Base-by-base conservation (phyloP, 306 rosid genomes). In the Cyclanthera cordifolia region DNA sequence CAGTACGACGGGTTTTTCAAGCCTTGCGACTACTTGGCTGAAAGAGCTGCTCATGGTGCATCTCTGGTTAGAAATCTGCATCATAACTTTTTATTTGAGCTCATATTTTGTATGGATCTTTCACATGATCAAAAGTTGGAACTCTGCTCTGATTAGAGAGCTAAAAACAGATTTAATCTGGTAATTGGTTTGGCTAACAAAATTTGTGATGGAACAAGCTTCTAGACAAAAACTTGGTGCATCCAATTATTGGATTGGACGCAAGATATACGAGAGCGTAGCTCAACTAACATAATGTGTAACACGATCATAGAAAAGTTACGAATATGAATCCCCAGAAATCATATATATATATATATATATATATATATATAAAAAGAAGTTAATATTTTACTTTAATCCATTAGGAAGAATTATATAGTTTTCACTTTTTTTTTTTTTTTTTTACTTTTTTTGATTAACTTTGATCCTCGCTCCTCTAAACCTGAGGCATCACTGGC, bases 21-120 rank as follows among this genome's bases (percentile, higher is more conserved):
- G 90, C 95, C 99, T 39, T 89, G 91, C 75, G 76, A 79, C 41
- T 90, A 87, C 83, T 77, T 93, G 82, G 94, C 96, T 43, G 91
- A 87, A 69, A 85, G 96, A 77, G 95, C 99, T 67, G 85, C 95
- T 58, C 82, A 82, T 75, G 96, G 90, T 28, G 85, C 81, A 79
- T 80, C 90, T 72, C 86, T 90, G 84, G 99, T 93, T 50, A 83
- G 94, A 77, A 65, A 68, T 69, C 75, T 61, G 3, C 49, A 43
- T 6, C 53, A 20, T 64, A 21, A 6, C 45, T 6, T 13, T 41
- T 12, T 34, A 21, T n/a, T n/a, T n/a, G 20, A 64, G 20, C 53
- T 21, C 5, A 14, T 5, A 6, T 63, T 19, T 5, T 11, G 1
- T 60, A 4, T 32, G 4, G 37, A 6, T 34, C 27, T 60, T 13